Evolutionary conservation across 352 stramenopile species (phyloP).

Genomic region (Phytophthora vignae): DNA sequence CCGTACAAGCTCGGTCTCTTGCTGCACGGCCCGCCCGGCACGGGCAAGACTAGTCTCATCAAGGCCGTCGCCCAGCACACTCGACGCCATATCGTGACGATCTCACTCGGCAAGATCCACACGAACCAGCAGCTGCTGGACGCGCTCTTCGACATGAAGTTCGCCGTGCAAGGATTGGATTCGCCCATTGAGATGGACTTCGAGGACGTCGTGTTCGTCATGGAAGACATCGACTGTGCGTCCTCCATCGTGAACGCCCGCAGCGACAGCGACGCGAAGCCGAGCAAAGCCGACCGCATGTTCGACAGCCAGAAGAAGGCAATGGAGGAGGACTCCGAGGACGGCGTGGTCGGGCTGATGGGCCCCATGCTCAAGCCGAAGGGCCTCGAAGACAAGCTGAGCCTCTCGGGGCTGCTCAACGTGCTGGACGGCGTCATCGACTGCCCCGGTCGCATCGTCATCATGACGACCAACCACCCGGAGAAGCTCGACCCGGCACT

Average conservation of each 20-base stretch:
- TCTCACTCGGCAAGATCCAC: conserved; percentile 71
- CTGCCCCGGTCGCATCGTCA: conserved; percentile 88
- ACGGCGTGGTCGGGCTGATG: conserved; percentile 34
- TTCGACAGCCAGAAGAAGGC: conserved; percentile 37
- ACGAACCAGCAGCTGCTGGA: conserved; percentile 89
- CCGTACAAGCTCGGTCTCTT: conserved; percentile 89
- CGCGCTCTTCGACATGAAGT: conserved; percentile 76
- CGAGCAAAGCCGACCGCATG: conserved; percentile 29
- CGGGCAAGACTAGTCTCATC: conserved; percentile 90
- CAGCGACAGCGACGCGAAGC: conserved; percentile 13
- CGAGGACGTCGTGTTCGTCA: conserved; percentile 88
- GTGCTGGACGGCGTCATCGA: conserved; percentile 93
- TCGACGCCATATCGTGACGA: conserved; percentile 68
- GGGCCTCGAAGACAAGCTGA: conserved; percentile 57
- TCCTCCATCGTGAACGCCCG: conserved; percentile 62
- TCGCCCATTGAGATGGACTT: conserved; percentile 69
- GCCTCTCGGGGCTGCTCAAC: conserved; percentile 87
- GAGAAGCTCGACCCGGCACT: conserved; percentile 94
- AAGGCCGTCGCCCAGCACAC: conserved; percentile 82
- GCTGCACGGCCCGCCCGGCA: conserved; percentile 84
- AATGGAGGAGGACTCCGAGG: conserved; percentile 27
- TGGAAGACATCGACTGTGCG: conserved; percentile 91
- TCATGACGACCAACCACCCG: conserved; percentile 95
- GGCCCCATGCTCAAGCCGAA: conserved; percentile 40
- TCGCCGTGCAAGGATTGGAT: conserved; percentile 60